Percentiles rank a stretch among this genome's conserved stretches.
Evolutionary conservation across 129 eudicot species (phyloP).

Genomic region (sunflower (Helianthus annuus)): HanXRQr2.0-SUNRISE NC_035446.2:43756131-43756630

Average conservation of each 20-base stretch:
- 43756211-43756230: neutral
- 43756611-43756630: slow-evolving; percentile 31
- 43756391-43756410: slow-evolving; percentile 78
- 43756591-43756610: slow-evolving; percentile 50
- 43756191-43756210: neutral
- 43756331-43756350: slow-evolving; percentile 89
- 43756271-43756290: neutral
- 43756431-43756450: slow-evolving; percentile 29
- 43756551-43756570: slow-evolving; percentile 19
- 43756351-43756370: slow-evolving; percentile 77
- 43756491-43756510: slow-evolving; percentile 28
- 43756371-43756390: slow-evolving; percentile 93
- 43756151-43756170: no score
- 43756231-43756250: neutral
- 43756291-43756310: neutral
- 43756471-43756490: slow-evolving; percentile 16
- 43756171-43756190: no score
- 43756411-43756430: slow-evolving; percentile 46
- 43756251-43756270: neutral
- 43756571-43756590: slow-evolving; percentile 32
- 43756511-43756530: slow-evolving; percentile 18
- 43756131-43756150: no score
- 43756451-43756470: slow-evolving; percentile 21
- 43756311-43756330: slow-evolving; percentile 63
- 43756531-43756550: slow-evolving; percentile 20